Evolutionary conservation across 371 early-diverging fungal genomes (phyloP).

Genomic region (Haplosporangium sp.): DNA sequence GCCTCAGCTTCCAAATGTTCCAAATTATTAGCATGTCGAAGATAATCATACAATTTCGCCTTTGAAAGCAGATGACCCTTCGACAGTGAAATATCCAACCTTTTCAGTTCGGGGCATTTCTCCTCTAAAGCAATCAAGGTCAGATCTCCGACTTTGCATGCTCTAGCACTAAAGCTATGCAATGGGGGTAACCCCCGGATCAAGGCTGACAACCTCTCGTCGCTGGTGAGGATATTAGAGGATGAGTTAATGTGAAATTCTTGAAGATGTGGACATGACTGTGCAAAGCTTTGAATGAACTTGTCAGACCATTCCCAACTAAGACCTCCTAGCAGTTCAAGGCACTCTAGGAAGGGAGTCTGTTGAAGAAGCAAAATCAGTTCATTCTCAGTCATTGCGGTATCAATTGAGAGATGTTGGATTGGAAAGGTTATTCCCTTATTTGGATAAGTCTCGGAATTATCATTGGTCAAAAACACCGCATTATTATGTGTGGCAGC

Average conservation of each 20-base stretch:
- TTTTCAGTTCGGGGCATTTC: slow-evolving; percentile 16
- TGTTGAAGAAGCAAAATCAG: slow-evolving; percentile 15
- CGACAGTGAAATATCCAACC: slow-evolving; percentile 38
- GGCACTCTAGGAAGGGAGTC: slow-evolving; percentile 25
- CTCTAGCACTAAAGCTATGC: slow-evolving; percentile 23
- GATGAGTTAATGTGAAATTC: slow-evolving; percentile 30
- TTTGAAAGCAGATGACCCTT: slow-evolving; percentile 11
- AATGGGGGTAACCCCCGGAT: slow-evolving; percentile 7
- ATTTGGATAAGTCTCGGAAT: too few species aligned
- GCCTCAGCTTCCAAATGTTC: slow-evolving; percentile 30
- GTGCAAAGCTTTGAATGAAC: slow-evolving; percentile 10
- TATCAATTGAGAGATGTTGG: slow-evolving; percentile 23
- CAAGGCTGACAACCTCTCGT: slow-evolving; percentile 17
- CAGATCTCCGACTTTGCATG: slow-evolving; percentile 24
- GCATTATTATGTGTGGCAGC: not conserved
- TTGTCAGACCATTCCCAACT: slow-evolving; percentile 21
- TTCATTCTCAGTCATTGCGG: slow-evolving; percentile 12
- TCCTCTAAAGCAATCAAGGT: slow-evolving; percentile 16
- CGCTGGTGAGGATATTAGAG: slow-evolving; percentile 1
- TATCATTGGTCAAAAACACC: not conserved
- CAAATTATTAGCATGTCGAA: slow-evolving; percentile 10
- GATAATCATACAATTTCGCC: slow-evolving; percentile 14
- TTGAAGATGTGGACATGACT: slow-evolving; percentile 11
- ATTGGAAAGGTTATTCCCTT: slow-evolving; percentile 3
- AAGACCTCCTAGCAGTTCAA: slow-evolving; percentile 31